Percentiles rank a stretch among this genome's conserved stretches.
Evolutionary conservation across 176 grass and related monocot species (phyloP).

Genomic region (Carex myosuroides): DNA sequence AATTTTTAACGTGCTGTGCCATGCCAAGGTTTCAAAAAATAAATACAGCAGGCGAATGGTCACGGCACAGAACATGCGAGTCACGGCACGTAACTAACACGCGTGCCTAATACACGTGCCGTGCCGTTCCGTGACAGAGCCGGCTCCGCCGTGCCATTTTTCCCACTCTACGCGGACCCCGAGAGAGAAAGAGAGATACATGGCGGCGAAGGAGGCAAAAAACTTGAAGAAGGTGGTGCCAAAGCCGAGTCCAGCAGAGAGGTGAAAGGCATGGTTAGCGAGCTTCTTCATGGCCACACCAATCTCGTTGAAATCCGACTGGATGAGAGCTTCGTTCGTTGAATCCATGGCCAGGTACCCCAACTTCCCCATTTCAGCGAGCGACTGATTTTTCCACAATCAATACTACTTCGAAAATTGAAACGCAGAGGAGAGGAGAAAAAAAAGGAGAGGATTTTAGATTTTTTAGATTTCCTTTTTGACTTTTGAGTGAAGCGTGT

Average conservation of each 20-base stretch:
- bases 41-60: no score
- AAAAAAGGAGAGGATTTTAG: neutral
- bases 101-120: no score
- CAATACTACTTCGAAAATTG: neutral
- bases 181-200: constrained; percentile 24
- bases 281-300: constrained; percentile 54
- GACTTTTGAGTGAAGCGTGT: neutral
- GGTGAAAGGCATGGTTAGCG: constrained; percentile 57
- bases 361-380: constrained; percentile 37
- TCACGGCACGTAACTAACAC: no score
- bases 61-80: no score
- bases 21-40: no score
- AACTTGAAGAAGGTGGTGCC: constrained; percentile 58
- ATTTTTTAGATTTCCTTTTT: no score
- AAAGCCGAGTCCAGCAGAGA: constrained; percentile 55
- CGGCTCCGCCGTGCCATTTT: no score
- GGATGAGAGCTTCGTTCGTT: constrained; percentile 37
- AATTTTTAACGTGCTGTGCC: no score
- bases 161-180: no score
- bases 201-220: constrained; percentile 68
- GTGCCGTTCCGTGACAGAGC: no score
- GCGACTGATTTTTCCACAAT: neutral
- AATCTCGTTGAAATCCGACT: constrained; percentile 75
- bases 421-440: neutral
- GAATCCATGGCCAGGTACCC: constrained; percentile 31